Evolutionary conservation across 352 stramenopile species (phyloP).

Genomic region (Lagenidium giganteum): DNA sequence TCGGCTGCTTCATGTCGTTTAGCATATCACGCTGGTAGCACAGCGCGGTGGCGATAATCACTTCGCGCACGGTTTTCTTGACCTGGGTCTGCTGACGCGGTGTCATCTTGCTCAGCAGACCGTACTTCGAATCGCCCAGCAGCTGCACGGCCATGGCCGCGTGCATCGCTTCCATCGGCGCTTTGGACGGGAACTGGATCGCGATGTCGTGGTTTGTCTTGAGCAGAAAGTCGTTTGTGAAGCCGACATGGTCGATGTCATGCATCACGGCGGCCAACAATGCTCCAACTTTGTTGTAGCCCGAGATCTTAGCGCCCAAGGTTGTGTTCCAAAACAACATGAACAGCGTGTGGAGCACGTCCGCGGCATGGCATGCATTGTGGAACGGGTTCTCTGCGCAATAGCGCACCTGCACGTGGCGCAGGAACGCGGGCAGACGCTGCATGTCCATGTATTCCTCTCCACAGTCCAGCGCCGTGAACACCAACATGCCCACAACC

Average conservation of each 20-base stretch:
- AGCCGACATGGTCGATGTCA: constrained; percentile 71
- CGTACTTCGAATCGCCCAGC: constrained; percentile 37
- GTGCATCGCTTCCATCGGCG: constrained; percentile 81
- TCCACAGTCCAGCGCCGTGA: constrained; percentile 48
- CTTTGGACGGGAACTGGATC: constrained; percentile 41
- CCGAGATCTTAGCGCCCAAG: constrained; percentile 39
- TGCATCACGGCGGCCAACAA: constrained; percentile 78
- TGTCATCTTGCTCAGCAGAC: constrained; percentile 53
- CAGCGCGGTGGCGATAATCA: constrained; percentile 69
- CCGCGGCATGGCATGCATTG: constrained; percentile 73
- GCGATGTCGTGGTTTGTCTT: constrained; percentile 70
- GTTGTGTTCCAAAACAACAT: constrained; percentile 56
- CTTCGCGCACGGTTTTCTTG: constrained; percentile 49
- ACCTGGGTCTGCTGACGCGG: constrained; percentile 42
- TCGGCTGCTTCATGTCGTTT: constrained; percentile 34
- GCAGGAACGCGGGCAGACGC: constrained; percentile 43
- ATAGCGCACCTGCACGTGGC: constrained; percentile 61
- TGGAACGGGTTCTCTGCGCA: constrained; percentile 69
- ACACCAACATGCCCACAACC: constrained; percentile 71
- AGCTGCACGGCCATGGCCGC: constrained; percentile 46
- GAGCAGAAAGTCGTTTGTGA: constrained; percentile 78
- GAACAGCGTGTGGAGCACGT: constrained; percentile 79
- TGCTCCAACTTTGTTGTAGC: constrained; percentile 65
- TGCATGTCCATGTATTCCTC: constrained; percentile 51
- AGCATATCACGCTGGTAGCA: constrained; percentile 79